These are phyloP conservation scores for Capronia americana DNA, from an alignment of 2,329 filamentous ascomycete genomes.

Conservation along the genomic window DNA sequence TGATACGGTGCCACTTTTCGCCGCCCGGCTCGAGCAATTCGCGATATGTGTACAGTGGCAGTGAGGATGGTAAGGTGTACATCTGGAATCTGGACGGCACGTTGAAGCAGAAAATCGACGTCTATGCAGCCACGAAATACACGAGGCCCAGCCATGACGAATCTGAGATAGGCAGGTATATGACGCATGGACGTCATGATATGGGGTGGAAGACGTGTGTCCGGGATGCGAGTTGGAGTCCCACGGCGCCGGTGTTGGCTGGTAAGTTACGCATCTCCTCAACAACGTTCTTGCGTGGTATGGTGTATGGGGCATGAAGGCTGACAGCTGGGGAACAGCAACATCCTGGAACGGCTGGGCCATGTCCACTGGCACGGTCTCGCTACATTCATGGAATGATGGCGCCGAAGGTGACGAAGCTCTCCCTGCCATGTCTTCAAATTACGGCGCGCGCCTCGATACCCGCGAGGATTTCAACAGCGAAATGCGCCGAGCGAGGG, in stretches of 20 bases:
- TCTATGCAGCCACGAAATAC: constrained; percentile 71
- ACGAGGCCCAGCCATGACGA: constrained; percentile 57
- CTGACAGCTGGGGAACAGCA: constrained; percentile 55
- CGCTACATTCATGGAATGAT: constrained; percentile 79
- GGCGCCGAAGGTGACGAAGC: constrained; percentile 68
- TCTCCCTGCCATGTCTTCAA: constrained; percentile 62
- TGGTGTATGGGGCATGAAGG: not conserved
- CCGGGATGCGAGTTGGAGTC: constrained; percentile 90
- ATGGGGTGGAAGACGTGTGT: constrained; percentile 76
- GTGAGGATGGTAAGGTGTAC: constrained; percentile 85
- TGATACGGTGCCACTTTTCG: constrained; percentile 95
- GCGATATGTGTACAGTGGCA: constrained; percentile 91
- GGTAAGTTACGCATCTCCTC: constrained; percentile 52
- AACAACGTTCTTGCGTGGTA: not conserved
- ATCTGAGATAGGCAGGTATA: constrained; percentile 57
- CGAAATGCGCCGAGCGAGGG: constrained; percentile 34
- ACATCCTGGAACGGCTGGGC: constrained; percentile 83
- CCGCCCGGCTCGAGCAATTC: constrained; percentile 85
- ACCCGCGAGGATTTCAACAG: constrained; percentile 54
- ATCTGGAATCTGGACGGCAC: constrained; percentile 95
- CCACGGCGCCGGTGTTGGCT: constrained; percentile 78
- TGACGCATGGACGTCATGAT: constrained; percentile 48
- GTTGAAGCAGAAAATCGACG: constrained; percentile 76
- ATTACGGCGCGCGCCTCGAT: constrained; percentile 66
- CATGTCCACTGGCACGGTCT: constrained; percentile 75